A percentile compares a stretch with the other conserved stretches of the same genome.
Conservation (phyloP, 2,329 filamentous ascomycete genomes). For the Didymellaceae sp. region DNA sequence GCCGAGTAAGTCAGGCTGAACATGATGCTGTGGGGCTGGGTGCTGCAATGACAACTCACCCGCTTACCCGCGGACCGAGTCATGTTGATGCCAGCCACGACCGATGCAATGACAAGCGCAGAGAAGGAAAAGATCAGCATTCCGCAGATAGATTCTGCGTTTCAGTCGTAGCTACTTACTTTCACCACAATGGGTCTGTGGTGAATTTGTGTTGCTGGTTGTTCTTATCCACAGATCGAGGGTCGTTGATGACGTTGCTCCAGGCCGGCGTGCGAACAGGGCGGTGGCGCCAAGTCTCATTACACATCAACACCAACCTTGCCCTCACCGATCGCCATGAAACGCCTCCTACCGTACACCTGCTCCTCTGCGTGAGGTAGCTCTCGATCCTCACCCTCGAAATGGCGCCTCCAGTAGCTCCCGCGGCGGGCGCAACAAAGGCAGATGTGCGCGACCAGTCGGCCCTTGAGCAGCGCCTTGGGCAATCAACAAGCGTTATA, state of each 20-base stretch:
- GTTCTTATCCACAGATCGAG: background rate
- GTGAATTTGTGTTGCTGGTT: background rate
- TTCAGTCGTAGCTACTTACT: no score
- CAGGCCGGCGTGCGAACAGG: background rate
- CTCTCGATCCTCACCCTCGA: conserved; percentile 1
- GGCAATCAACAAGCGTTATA: conserved; percentile 66
- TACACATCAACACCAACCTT: background rate
- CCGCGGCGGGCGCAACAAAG: conserved; percentile 29
- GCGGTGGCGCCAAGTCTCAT: conserved; percentile 12
- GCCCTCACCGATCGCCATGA: conserved; percentile 4
- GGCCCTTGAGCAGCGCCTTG: conserved; percentile 48
- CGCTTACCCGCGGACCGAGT: no score
- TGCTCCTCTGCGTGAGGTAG: conserved; percentile 4
- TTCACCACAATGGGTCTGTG: background rate
- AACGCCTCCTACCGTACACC: background rate
- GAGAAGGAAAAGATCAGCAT: no score
- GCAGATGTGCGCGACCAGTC: conserved; percentile 29
- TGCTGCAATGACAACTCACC: no score
- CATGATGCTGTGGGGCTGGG: no score
- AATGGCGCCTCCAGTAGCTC: conserved; percentile 29
- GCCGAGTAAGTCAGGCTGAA: no score
- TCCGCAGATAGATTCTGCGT: no score
- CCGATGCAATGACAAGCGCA: no score
- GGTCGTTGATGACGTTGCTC: conserved; percentile 5
- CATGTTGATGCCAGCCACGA: no score